phyloP scores from a whole-genome alignment of 805 yeast genomes.

The Wickerhamiella slavikovae region DNA sequence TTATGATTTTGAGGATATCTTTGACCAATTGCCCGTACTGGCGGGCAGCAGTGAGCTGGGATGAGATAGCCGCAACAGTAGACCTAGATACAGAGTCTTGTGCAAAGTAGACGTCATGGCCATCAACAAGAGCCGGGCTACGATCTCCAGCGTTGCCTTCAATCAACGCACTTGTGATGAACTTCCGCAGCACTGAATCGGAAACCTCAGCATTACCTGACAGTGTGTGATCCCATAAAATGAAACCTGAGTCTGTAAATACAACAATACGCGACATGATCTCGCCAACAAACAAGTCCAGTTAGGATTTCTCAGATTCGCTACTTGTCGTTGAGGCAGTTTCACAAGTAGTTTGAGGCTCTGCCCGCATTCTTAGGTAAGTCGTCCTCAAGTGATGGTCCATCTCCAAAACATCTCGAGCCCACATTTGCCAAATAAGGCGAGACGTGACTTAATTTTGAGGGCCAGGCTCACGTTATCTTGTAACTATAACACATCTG shows the following conservation, averaged over 20 bases:
- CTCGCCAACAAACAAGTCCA: too few species aligned
- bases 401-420: too few species aligned
- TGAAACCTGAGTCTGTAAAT: conserved; percentile 32
- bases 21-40: conserved; percentile 17
- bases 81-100: conserved; percentile 24
- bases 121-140: conserved; percentile 16
- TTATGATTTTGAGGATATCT: conserved; percentile 17
- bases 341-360: too few species aligned
- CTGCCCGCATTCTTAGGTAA: too few species aligned
- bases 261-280: conserved; percentile 14
- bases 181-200: conserved; percentile 23
- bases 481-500: too few species aligned
- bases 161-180: conserved; percentile 30
- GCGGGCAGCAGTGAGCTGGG: conserved; percentile 17
- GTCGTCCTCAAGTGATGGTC: too few species aligned
- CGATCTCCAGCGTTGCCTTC: conserved; percentile 14
- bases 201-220: conserved; percentile 18
- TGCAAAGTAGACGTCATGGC: conserved; percentile 27
- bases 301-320: too few species aligned
- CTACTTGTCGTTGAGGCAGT: too few species aligned
- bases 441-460: too few species aligned
- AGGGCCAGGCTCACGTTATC: too few species aligned
- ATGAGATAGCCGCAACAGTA: conserved; percentile 20
- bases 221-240: conserved; percentile 27
- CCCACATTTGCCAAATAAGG: too few species aligned